A percentile compares a stretch with the other conserved stretches of the same genome.
These are phyloP conservation scores for Aspergillus awamori DNA, from an alignment of 2,329 filamentous ascomycete genomes.

Conservation along the genomic window DNA sequence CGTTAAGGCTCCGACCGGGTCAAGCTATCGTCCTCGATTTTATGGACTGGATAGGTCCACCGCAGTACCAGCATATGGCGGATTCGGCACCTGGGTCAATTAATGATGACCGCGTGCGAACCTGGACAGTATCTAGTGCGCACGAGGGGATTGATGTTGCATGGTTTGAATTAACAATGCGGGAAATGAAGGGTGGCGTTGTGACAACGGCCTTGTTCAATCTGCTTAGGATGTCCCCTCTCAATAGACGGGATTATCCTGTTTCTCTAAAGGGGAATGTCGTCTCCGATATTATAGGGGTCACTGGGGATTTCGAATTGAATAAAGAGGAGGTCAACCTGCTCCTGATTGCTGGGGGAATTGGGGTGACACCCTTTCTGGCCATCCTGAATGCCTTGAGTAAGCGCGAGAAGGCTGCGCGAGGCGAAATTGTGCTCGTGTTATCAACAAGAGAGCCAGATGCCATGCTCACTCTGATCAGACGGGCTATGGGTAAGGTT, in stretches of 20 bases:
- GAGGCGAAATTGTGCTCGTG: neutral
- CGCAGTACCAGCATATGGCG: constrained; percentile 6
- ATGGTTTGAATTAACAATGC: constrained; percentile 13
- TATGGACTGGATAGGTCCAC: constrained; percentile 11
- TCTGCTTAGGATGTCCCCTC: neutral
- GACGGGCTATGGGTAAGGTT: neutral
- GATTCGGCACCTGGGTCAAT: constrained; percentile 4
- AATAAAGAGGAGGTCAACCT: neutral
- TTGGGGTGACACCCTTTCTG: constrained; percentile 5
- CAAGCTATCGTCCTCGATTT: constrained; percentile 10
- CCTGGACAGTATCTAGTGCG: constrained; percentile 10
- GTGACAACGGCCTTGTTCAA: constrained; percentile 4
- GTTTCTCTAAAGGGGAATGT: neutral
- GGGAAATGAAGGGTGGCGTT: constrained; percentile 6
- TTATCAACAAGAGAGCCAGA: neutral
- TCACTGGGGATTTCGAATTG: constrained; percentile 1
- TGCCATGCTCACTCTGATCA: neutral
- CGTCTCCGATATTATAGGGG: neutral
- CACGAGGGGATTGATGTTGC: neutral
- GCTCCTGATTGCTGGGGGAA: constrained; percentile 3
- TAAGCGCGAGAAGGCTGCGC: too few species aligned
- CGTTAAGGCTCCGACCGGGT: neutral
- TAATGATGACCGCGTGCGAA: constrained; percentile 8
- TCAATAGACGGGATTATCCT: too few species aligned
- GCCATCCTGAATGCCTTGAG: constrained; percentile 1